Base-by-base conservation (phyloP, 805 yeast genomes). In the Ogataea populi-albae region DNA sequence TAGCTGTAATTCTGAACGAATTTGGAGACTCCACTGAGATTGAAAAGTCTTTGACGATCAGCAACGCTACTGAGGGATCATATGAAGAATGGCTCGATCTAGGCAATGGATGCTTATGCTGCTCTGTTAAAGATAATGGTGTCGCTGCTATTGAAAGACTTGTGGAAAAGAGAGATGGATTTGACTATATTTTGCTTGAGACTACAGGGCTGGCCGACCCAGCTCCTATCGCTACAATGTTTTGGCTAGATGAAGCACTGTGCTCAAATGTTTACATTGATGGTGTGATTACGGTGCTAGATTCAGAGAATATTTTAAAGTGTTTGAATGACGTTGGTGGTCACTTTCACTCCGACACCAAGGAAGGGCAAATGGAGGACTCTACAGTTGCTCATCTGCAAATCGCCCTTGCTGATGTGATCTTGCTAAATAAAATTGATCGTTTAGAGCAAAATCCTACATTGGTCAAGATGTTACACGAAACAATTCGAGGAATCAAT, bases 151-250 rank as follows among this genome's bases (percentile, higher is more conserved):
- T 93, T 35, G 98, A 93, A 58, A 76, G 86, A 38, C 72, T 93
- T 48, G 79, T 91, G 41, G 81, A 78, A 20, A 73, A 79, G 34
- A 81, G 77, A 21, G 72, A 73, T 34, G 62, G 55, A 1, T 88
- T 91, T 34, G 98, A 93, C 60, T 84, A 91, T 54, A 88, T 93
- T n/a, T 58, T 93, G 17, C 65, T 93, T 35, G 98, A 93, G 55
- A 93, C 98, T 0, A 87, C 96, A 0, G 98, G 98, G 0, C 72
- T 93, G 11, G 98, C 98, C 0, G 98, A 93, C 55, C 98, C 98
- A 0, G 97, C 89, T 0, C 98, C 98, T 0, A 87, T 93, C 18
- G 96, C 97, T 4, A 77, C 80, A 45, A 91, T 91, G 96, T 93
- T 93, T 61, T 93, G 98, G 98, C 70, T 89, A 20, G 98, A 93